Conservation (phyloP, 176 grass and related monocot species). For the Elaeis guineensis region DNA sequence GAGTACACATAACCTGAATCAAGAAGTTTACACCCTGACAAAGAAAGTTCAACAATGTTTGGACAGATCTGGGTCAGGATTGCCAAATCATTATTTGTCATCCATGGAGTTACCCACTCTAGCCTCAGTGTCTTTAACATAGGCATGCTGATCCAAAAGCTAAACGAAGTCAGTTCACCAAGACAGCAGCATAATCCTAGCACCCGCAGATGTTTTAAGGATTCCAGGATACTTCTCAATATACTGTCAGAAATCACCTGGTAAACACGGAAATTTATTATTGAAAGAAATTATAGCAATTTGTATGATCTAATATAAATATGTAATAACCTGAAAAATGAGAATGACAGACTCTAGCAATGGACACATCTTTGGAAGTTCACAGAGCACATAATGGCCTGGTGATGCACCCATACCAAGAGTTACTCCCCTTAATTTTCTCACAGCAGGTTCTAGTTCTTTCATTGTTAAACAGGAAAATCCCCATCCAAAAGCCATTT, state of each 20-base stretch:
- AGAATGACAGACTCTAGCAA: slow-evolving; percentile 57
- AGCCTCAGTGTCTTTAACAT: slow-evolving; percentile 34
- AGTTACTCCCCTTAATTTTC: slow-evolving; percentile 44
- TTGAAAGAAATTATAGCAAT: slow-evolving; percentile 1
- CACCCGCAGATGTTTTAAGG: slow-evolving; percentile 35
- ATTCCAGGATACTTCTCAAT: slow-evolving; percentile 51
- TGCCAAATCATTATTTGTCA: slow-evolving; percentile 62
- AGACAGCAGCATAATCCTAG: slow-evolving; percentile 56
- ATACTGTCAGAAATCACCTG: slow-evolving; percentile 61
- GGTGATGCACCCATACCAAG: slow-evolving; percentile 68
- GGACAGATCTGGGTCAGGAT: slow-evolving; percentile 42
- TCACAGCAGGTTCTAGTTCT: slow-evolving; percentile 32
- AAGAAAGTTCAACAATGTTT: slow-evolving; percentile 53
- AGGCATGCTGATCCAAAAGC: slow-evolving; percentile 24
- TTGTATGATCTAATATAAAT: neutral
- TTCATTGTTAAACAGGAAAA: slow-evolving; percentile 46
- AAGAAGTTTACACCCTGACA: slow-evolving; percentile 74
- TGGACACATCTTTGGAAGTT: slow-evolving; percentile 63
- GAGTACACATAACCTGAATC: slow-evolving; percentile 51
- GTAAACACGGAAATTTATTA: slow-evolving; percentile 20
- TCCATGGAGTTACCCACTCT: slow-evolving; percentile 65
- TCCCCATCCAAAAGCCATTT: slow-evolving; percentile 73
- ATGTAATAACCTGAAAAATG: slow-evolving; percentile 60
- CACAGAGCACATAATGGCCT: slow-evolving; percentile 39
- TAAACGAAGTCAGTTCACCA: slow-evolving; percentile 47